These are phyloP conservation scores for Paramecium caudatum DNA, from an alignment of 73 alveolate species.

Conservation along the genomic window DNA sequence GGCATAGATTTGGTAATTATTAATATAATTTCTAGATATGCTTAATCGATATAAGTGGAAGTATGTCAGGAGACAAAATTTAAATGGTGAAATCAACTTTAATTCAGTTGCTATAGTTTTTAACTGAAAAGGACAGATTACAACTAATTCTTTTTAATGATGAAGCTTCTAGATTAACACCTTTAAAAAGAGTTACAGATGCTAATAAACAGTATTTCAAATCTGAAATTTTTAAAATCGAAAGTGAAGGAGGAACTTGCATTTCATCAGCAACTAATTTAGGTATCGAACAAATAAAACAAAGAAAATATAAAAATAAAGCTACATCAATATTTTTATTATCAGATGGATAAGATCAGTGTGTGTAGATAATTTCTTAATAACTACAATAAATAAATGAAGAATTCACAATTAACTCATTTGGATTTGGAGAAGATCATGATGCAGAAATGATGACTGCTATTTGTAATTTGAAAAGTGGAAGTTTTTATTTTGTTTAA, in stretches of 20 bases:
- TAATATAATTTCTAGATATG: constrained; percentile 53
- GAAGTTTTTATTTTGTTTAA: constrained; percentile 78
- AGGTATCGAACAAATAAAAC: constrained; percentile 73
- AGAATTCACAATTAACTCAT: constrained; percentile 77
- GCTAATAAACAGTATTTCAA: constrained; percentile 70
- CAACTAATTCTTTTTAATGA: constrained; percentile 77
- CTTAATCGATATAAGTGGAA: constrained; percentile 84
- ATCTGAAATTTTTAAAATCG: constrained; percentile 61
- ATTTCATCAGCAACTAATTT: constrained; percentile 79
- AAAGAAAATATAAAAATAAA: constrained; percentile 75
- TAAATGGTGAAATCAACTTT: constrained; percentile 78
- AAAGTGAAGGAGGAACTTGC: constrained; percentile 80
- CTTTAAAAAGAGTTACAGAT: constrained; percentile 76
- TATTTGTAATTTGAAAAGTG: constrained; percentile 80
- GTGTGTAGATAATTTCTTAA: constrained; percentile 60
- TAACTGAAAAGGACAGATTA: constrained; percentile 78
- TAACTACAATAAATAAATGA: constrained; percentile 49
- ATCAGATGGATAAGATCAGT: constrained; percentile 86
- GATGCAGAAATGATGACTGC: constrained; percentile 81
- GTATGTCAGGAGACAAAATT: constrained; percentile 82
- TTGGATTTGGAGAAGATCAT: constrained; percentile 88
- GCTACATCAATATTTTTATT: constrained; percentile 80
- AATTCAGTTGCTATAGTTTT: constrained; percentile 66
- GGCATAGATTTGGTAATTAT: constrained; percentile 79
- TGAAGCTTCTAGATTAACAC: constrained; percentile 73